These are phyloP conservation scores for Neoarthrinium moseri DNA, from an alignment of 2,329 filamentous ascomycete species.

Conservation along the genomic window DNA sequence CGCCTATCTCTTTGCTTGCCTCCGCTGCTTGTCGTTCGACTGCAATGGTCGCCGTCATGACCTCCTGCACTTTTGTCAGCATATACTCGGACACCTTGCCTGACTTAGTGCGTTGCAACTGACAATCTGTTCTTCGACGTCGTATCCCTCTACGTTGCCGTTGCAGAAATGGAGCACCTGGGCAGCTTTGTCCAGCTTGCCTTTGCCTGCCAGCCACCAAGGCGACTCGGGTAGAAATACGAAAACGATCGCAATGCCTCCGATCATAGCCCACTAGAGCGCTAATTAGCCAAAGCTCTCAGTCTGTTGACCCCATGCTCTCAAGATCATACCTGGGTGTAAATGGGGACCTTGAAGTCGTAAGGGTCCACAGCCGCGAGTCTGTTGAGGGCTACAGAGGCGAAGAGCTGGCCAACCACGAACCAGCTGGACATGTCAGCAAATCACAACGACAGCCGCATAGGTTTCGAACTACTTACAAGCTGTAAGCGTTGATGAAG, in stretches of 20 bases:
- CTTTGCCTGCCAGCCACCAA: slow-evolving; percentile 52
- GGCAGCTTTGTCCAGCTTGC: slow-evolving; percentile 27
- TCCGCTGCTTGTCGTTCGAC: slow-evolving; percentile 1
- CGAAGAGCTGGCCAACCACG: slow-evolving; percentile 6
- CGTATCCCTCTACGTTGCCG: background rate
- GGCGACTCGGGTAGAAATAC: slow-evolving; percentile 68
- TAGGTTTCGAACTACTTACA: no score
- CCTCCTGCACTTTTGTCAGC: background rate
- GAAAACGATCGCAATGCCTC: slow-evolving; percentile 22
- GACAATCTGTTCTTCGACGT: slow-evolving; percentile 2
- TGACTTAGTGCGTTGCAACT: background rate
- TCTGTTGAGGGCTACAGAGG: slow-evolving; percentile 2
- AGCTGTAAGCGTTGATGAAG: slow-evolving; percentile 5
- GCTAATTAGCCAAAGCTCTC: background rate
- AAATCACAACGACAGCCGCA: no score
- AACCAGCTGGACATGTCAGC: slow-evolving; percentile 1
- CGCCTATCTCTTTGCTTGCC: background rate
- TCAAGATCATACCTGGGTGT: slow-evolving; percentile 1
- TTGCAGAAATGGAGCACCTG: slow-evolving; percentile 7
- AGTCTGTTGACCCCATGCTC: background rate
- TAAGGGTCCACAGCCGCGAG: background rate
- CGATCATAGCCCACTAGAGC: slow-evolving; percentile 7
- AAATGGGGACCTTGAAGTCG: slow-evolving; percentile 2
- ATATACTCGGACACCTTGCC: no score
- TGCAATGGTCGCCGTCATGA: slow-evolving; percentile 5